phyloP scores from a whole-genome alignment of 2,329 filamentous ascomycete species.

The Ophiostoma populinum region DNA sequence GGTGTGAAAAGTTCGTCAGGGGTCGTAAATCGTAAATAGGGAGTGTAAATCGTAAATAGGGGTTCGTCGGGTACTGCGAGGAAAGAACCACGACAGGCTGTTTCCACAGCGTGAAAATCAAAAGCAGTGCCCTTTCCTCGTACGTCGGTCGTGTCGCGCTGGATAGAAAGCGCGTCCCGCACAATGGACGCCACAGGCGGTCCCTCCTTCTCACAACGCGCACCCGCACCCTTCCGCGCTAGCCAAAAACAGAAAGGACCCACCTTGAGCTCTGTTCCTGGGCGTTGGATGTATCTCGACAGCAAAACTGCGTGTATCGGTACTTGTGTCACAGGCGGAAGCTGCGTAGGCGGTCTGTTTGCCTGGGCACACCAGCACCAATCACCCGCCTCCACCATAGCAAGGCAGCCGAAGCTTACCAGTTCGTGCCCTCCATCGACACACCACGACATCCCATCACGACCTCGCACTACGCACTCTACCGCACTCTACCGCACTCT shows the following conservation, averaged over 20 bases:
- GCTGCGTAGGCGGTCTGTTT: constrained; percentile 15
- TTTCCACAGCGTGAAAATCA: no score
- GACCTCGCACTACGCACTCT: constrained; percentile 1
- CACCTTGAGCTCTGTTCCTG: constrained; percentile 5
- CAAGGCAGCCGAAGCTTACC: constrained; percentile 5
- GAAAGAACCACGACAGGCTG: no score
- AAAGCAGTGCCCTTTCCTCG: background rate
- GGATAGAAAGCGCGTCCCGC: constrained; percentile 9
- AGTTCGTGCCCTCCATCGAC: background rate
- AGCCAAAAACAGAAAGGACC: no score
- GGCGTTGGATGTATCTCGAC: background rate
- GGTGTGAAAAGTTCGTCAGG: no score
- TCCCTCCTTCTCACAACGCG: background rate
- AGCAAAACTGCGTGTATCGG: background rate
- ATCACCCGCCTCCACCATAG: background rate
- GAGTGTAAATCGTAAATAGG: no score
- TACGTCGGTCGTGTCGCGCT: constrained; percentile 3
- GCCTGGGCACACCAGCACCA: constrained; percentile 13
- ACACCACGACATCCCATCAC: constrained; percentile 5
- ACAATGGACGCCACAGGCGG: background rate
- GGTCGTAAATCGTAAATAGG: no score
- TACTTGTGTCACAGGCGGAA: constrained; percentile 3
- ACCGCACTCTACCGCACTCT: no score
- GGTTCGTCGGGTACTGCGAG: no score
- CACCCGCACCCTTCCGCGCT: background rate